Conservation (phyloP, 495 filamentous ascomycete genomes). For the Penicillium parvum region DNA sequence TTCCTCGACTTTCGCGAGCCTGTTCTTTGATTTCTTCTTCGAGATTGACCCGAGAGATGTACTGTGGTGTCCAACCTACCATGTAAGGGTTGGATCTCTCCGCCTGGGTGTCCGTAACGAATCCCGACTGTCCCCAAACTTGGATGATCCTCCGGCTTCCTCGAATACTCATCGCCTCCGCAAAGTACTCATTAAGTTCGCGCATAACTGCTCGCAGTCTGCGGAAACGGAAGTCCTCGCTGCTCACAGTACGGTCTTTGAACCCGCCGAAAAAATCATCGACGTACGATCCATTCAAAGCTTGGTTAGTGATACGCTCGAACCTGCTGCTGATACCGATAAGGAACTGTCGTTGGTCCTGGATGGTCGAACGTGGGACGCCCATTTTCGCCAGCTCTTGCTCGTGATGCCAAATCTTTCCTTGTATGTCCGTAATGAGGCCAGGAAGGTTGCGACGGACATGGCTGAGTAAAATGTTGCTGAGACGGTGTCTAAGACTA, state of each 20-base stretch:
- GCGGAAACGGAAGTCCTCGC: slow-evolving; percentile 20
- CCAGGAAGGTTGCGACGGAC: slow-evolving; percentile 54
- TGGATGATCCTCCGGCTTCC: slow-evolving; percentile 13
- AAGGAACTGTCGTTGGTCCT: slow-evolving; percentile 52
- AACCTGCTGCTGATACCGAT: slow-evolving; percentile 49
- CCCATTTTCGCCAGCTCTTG: slow-evolving; percentile 40
- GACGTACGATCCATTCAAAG: slow-evolving; percentile 54
- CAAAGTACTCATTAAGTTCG: slow-evolving; percentile 53
- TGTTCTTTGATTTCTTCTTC: slow-evolving; percentile 16
- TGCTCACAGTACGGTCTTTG: background rate
- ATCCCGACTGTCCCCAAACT: background rate
- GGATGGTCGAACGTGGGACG: slow-evolving; percentile 35
- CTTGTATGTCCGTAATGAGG: slow-evolving; percentile 54
- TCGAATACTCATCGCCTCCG: slow-evolving; percentile 34
- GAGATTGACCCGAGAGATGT: slow-evolving; percentile 3
- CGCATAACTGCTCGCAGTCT: slow-evolving; percentile 60
- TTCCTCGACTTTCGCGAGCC: slow-evolving; percentile 27
- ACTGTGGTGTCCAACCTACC: slow-evolving; percentile 10
- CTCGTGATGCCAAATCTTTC: slow-evolving; percentile 11
- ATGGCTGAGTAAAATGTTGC: slow-evolving; percentile 52
- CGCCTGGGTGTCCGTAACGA: background rate
- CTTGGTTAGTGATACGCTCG: slow-evolving; percentile 43
- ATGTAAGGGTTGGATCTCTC: slow-evolving; percentile 8
- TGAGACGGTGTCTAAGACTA: slow-evolving; percentile 47
- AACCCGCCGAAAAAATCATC: slow-evolving; percentile 48